Evolutionary conservation across 768 basidiomycete species (phyloP), one percentile per base, ranked within the genome.

Genomic region (Termitomyces sp.): DNA sequence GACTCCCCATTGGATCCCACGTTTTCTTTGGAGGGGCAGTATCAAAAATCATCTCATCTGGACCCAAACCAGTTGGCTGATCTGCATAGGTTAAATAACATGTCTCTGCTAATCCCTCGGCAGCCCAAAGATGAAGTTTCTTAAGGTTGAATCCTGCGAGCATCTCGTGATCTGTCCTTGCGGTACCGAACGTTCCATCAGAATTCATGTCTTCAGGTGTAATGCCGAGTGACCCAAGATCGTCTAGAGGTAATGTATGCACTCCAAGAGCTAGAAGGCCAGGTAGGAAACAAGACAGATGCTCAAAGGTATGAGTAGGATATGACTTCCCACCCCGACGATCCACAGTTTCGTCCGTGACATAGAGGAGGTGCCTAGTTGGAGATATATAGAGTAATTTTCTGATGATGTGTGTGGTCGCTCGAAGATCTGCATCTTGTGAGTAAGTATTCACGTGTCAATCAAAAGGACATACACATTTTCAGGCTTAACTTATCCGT

Each of bases 251-350:
- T 50, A 90, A 77, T 12, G 79, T 79, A 60, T 86, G 79, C 5
- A 73, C 86, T 26, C 90, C 89, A 3, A 92, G 76, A 5, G 89
- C 87, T 50, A 92, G 75, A 16, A 90, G 72, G 16, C 90, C 89
- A 0, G 88, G 88, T 49, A 89, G 76, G 73, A 90, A 92, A 69
- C 89, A 90, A 12, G 88, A 83, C 28, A 92, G 72, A 64, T 92
- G 89, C 60, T 91, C 89, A 54, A 90, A 82, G 22, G 67, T 64
- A 62, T 86, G 81, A 10, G 77, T 73, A 24, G 80, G 75, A 16
- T 64, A 59, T 28, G 68, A 71, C 10, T 62, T 62, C 31, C 71
- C 65, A 42, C 63, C 62, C 4, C 66, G 70, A 12, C 18, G 15
- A 45, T 72, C 60, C 13, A 69, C 46, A 26, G 49, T 61, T 18